Evolutionary conservation across 1,139 yeast genomes (phyloP).

Genomic region (Pichia sp.): DNA sequence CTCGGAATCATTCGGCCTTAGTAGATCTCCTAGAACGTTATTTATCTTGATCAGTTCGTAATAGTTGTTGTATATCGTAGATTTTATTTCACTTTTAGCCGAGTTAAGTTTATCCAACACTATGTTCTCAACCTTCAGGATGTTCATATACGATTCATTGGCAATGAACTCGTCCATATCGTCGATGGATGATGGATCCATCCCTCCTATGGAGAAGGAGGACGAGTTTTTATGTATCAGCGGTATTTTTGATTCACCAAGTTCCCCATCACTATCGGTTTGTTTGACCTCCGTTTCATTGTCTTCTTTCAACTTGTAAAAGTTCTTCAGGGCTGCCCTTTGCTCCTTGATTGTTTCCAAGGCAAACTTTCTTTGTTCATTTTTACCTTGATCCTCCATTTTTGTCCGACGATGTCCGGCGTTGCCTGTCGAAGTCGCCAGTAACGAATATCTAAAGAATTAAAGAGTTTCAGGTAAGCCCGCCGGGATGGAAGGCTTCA

Average conservation of each 20-base stretch:
- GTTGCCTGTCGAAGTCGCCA: no score
- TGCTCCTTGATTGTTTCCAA: conserved; percentile 25
- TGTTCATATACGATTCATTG: conserved; percentile 33
- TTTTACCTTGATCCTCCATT: neutral
- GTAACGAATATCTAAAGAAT: neutral
- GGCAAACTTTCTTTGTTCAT: neutral
- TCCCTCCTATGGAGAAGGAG: conserved; percentile 10
- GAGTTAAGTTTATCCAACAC: conserved; percentile 40
- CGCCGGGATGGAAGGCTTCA: neutral
- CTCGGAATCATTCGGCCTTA: conserved; percentile 9
- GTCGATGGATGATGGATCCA: conserved; percentile 15
- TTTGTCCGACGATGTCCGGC: neutral
- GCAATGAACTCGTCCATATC: conserved; percentile 38
- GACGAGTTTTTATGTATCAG: conserved; percentile 20
- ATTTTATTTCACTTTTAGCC: conserved; percentile 44
- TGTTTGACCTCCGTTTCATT: conserved; percentile 1
- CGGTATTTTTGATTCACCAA: neutral
- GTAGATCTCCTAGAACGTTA: conserved; percentile 32
- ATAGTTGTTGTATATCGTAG: conserved; percentile 49
- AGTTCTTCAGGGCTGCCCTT: conserved; percentile 41
- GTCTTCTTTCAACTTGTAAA: conserved; percentile 36
- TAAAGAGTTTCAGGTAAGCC: no score
- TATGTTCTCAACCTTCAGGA: conserved; percentile 38
- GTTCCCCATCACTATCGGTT: neutral
- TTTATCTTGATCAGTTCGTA: conserved; percentile 47